Percentiles rank a stretch among this genome's conserved stretches.
Conservation (phyloP, 129 eudicot genomes). For the Arctium lappa region DNA sequence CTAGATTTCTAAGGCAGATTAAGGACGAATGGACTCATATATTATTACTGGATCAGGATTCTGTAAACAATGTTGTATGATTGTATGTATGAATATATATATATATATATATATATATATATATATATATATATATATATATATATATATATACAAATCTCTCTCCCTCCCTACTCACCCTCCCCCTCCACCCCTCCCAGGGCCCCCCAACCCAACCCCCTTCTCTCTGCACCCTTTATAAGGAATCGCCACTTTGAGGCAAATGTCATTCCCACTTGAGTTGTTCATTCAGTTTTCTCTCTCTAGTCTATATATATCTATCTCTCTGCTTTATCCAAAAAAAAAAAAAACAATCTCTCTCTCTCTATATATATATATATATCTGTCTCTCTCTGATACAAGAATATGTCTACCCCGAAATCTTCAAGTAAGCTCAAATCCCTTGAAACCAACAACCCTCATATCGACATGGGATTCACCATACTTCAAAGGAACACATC, state of each 20-base stretch:
- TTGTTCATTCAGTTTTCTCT: constrained; percentile 8
- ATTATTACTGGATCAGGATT: constrained; percentile 25
- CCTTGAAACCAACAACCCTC: constrained; percentile 50
- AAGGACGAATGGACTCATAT: constrained; percentile 5
- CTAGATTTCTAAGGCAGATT: background rate
- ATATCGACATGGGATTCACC: constrained; percentile 54
- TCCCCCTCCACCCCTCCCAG: background rate
- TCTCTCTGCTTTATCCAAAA: background rate
- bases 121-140: background rate
- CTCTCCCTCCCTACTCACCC: background rate
- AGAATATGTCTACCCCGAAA: constrained; percentile 40
- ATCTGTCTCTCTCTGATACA: background rate
- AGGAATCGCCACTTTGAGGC: constrained; percentile 17
- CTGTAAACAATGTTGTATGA: background rate
- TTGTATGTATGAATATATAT: background rate
- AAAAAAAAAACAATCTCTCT: no score
- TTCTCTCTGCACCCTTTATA: constrained; percentile 22
- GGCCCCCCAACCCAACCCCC: constrained; percentile 12
- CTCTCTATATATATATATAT: background rate
- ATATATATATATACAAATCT: background rate
- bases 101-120: background rate
- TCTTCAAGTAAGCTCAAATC: constrained; percentile 45
- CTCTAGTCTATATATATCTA: background rate
- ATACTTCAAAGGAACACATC: constrained; percentile 92
- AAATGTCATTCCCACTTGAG: constrained; percentile 31